Base-by-base conservation (phyloP, 805 yeast species). In the Tetrapisispora fleetii region DNA sequence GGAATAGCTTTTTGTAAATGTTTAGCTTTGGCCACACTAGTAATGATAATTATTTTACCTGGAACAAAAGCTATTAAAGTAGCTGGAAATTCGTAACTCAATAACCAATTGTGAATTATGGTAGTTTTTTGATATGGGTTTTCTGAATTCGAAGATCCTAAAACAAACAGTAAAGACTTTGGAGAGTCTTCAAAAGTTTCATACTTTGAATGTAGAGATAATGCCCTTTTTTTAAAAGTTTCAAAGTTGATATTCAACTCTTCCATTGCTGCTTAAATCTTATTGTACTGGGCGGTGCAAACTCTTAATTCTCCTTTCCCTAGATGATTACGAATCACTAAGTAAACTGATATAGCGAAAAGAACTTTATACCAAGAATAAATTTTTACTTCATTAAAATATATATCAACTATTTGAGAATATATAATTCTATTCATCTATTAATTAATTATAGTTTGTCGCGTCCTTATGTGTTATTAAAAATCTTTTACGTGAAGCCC, bases 31-130 rank as follows among this genome's bases (percentile, higher is more conserved):
- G 87, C 87, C 44, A 80, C 83, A 30, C 91, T 81, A 0, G 97
- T 90, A 50, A 90, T 73, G 48, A 91, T 70, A 4, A 79, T 65
- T 37, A 80, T 70, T 54, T 78, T 79, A 37, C 76, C 77, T 48
- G 75, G 73, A 3, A 85, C 76, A 50, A 90, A 68, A 45, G 75
- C 79, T 47, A 91, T 67, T 30, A 81, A 80, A 1, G 97, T 89
- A 45, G 93, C 93, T n/a, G 95, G 95, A 62, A 91, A 91, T 64
- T 93, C 98, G 64, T 90, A 91, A 4, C 97, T 96, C 44, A 91
- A 69, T 47, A 91, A 70, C 98, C 98, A 91, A 46, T 81, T 84
- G 64, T 90, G 97, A 43, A 90, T 67, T 41, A 85, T 82, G 1
- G 95, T 81, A 13, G 95, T 83, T 67, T 87, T 87, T 62, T 85